Base-by-base conservation (phyloP, 805 yeast genomes). In the Wickerhamomyces mucosus region DNA sequence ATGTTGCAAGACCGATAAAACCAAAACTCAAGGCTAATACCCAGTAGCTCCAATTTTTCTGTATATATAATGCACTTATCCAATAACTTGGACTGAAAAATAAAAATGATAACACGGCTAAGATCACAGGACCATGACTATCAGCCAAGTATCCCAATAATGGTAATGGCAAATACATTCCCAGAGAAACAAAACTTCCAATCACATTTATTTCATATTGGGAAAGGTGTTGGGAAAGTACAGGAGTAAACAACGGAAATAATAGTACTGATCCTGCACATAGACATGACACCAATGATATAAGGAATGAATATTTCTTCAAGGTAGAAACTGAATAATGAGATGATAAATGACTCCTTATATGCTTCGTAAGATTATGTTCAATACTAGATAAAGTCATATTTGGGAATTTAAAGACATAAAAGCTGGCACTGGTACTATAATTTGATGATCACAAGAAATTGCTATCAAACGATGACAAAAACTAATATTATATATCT, bases 91-190 rank as follows among this genome's bases (percentile, higher is more conserved):
- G 86, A 6, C 74, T 62, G 44, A 79, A 79, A 18, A 78, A 59
- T 31, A 71, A 35, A 26, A 77, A 56, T 4, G 88, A 69, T 14
- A 82, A 44, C 18, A 77, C 43, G 5, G 88, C 76, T 26, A 86
- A 53, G 12, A 79, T 49, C 9, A 80, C 80, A 2, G 94, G 86
- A 0, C 95, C 94, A 48, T 79, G 82, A n/a, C 76, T 63, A 50
- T 86, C 96, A 3, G 92, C 86, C 30, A 83, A 56, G 40, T 80
- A 72, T 1, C 96, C 96, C 26, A 86, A 55, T 0, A 78, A 48
- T 1, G 97, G 96, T 6, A 89, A 72, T 8, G 89, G 76, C 32
- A 85, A 53, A 51, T 89, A 92, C 73, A 83, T 74, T 3, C 96
- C 96, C 37, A 81, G 52, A 18, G 81, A 78, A 23, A 83, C 75